A percentile compares a stretch with the other conserved stretches of the same genome.
phyloP scores from a whole-genome alignment of 2,329 filamentous ascomycete species.

The Aspergillus transmontanensis region DNA sequence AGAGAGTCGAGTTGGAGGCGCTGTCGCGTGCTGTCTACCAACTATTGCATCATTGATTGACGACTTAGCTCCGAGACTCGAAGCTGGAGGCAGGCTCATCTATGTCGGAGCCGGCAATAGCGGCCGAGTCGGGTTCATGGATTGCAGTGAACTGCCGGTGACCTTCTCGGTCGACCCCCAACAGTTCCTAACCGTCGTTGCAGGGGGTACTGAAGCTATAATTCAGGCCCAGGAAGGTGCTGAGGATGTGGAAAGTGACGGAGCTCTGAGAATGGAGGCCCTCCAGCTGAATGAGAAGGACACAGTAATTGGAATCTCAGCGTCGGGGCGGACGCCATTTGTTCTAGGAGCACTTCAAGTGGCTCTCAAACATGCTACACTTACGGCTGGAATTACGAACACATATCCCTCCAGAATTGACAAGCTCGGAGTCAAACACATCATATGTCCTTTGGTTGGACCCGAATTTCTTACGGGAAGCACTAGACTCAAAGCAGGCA shows the following conservation, averaged over 20 bases:
- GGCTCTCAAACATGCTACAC: not conserved
- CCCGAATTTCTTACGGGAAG: constrained; percentile 51
- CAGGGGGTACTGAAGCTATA: not conserved
- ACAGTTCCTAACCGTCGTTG: constrained; percentile 37
- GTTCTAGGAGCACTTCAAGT: not conserved
- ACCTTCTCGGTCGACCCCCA: not conserved
- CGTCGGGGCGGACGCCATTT: constrained; percentile 12
- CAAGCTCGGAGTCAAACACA: constrained; percentile 29
- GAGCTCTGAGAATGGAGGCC: constrained; percentile 6
- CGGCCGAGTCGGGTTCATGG: not conserved
- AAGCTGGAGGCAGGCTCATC: constrained; percentile 15
- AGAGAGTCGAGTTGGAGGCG: constrained; percentile 35
- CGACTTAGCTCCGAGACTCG: not conserved
- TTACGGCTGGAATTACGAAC: not conserved
- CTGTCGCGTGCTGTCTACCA: constrained; percentile 33
- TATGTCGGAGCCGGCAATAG: not conserved
- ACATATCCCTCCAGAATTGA: constrained; percentile 34
- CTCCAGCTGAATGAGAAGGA: not conserved
- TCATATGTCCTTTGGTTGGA: constrained; percentile 46
- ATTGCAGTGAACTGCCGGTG: not conserved
- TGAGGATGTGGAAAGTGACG: constrained; percentile 33
- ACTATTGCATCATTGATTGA: not conserved
- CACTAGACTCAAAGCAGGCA: constrained; percentile 51
- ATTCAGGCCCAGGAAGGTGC: not conserved
- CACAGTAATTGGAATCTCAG: not conserved